Evolutionary conservation across 306 rosid species (phyloP).

Genomic region (Prosopis cineraria): DNA sequence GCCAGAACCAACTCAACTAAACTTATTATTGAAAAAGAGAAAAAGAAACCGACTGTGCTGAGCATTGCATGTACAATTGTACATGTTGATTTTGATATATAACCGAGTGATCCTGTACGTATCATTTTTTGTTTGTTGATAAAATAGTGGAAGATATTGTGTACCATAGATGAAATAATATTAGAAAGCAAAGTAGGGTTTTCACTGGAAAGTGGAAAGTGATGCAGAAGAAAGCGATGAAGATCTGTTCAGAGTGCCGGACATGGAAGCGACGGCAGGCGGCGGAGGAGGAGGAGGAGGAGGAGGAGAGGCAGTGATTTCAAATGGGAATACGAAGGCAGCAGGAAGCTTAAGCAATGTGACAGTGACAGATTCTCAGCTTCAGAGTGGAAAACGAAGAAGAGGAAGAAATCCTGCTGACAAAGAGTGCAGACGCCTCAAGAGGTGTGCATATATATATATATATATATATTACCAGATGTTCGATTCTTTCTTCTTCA

Average conservation of each 20-base stretch:
- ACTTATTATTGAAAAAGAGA: too few relatives aligned
- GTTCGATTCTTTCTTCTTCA: too few relatives aligned
- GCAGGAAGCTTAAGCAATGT: slow-evolving; percentile 5
- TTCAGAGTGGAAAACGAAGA: slow-evolving; percentile 44
- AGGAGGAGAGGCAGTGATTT: slow-evolving; percentile 1
- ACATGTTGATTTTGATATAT: too few relatives aligned
- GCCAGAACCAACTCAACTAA: too few relatives aligned
- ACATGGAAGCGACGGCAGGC: slow-evolving; percentile 39
- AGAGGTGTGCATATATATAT: too few relatives aligned
- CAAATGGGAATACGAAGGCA: slow-evolving; percentile 25
- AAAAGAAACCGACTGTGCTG: too few relatives aligned
- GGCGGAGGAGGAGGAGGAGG: not conserved
- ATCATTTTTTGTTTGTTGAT: too few relatives aligned
- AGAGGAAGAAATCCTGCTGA: slow-evolving; percentile 63
- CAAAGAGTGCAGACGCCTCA: slow-evolving; percentile 62
- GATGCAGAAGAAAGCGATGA: slow-evolving; percentile 63
- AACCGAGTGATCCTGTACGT: too few relatives aligned
- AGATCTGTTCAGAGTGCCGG: slow-evolving; percentile 67
- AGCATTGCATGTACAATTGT: too few relatives aligned
- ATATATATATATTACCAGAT: too few relatives aligned
- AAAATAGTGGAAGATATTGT: too few relatives aligned
- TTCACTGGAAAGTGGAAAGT: not conserved
- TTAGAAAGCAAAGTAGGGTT: not conserved
- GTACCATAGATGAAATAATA: not conserved
- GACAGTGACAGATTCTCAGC: slow-evolving; percentile 25